phyloP scores from a whole-genome alignment of 139 green algal genomes.

The Chlamydomonas sp. region DNA sequence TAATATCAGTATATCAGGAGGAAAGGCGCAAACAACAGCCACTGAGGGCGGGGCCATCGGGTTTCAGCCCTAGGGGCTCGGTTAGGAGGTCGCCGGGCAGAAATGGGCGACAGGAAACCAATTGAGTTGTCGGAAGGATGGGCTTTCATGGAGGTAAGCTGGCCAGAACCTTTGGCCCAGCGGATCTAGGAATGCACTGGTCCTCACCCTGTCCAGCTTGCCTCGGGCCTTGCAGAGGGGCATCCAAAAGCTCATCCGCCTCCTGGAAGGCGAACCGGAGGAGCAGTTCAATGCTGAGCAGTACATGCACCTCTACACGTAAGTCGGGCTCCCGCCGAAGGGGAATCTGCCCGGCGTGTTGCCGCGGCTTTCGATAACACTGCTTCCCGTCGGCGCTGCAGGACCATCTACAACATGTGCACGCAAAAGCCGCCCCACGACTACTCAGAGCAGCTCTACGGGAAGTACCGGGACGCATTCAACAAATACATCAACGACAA shows the following conservation, averaged over 20 bases:
- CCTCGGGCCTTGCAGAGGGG: slow-evolving; percentile 71
- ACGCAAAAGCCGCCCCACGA: slow-evolving; percentile 99
- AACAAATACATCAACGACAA: slow-evolving; percentile 92
- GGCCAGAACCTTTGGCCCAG: background rate
- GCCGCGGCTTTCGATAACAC: too few relatives aligned
- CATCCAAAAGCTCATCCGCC: slow-evolving; percentile 94
- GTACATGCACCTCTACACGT: slow-evolving; percentile 99
- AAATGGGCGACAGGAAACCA: slow-evolving; percentile 49
- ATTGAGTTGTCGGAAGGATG: slow-evolving; percentile 94
- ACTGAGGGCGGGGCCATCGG: too few relatives aligned
- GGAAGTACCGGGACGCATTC: slow-evolving; percentile 92
- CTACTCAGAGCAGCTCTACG: slow-evolving; percentile 97
- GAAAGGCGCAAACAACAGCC: too few relatives aligned
- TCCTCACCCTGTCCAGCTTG: background rate
- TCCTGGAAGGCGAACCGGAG: slow-evolving; percentile 88
- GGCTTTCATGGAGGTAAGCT: slow-evolving; percentile 86
- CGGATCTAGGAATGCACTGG: too few relatives aligned
- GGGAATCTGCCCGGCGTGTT: too few relatives aligned
- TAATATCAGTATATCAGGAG: too few relatives aligned
- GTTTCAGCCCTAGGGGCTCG: too few relatives aligned
- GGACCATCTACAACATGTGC: slow-evolving; percentile 99
- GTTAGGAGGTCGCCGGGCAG: background rate
- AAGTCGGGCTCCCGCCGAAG: slow-evolving; percentile 19
- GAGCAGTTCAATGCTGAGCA: slow-evolving; percentile 93
- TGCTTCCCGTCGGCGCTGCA: slow-evolving; percentile 41